Evolutionary conservation across 2,329 filamentous ascomycete species (phyloP).

Genomic region (Zymoseptoria passerinii): DNA sequence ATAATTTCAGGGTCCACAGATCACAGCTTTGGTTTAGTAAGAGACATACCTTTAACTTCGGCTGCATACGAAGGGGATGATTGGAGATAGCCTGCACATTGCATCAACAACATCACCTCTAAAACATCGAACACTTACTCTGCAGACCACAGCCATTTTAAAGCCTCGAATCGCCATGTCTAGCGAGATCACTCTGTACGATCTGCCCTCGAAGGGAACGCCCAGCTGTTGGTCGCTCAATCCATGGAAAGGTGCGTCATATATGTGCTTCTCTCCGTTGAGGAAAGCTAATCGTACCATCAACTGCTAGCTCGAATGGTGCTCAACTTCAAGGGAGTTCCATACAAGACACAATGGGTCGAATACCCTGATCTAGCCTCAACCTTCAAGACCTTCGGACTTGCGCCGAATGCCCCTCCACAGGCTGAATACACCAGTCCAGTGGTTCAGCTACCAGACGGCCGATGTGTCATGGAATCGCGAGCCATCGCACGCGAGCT

Average conservation of each 20-base stretch:
- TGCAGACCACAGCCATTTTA: not conserved
- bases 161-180: conserved; percentile 13
- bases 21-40: no score
- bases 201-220: conserved; percentile 50
- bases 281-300: conserved; percentile 5
- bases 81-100: no score
- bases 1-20: no score
- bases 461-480: conserved; percentile 57
- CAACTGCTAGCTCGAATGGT: conserved; percentile 48
- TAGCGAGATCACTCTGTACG: conserved; percentile 48
- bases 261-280: not conserved
- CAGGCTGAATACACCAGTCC: conserved; percentile 45
- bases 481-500: conserved; percentile 50
- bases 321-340: conserved; percentile 59
- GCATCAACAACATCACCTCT: not conserved
- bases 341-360: conserved; percentile 61
- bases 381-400: conserved; percentile 43
- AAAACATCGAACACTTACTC: not conserved
- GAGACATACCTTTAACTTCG: no score
- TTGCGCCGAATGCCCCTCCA: conserved; percentile 39
- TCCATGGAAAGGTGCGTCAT: conserved; percentile 58
- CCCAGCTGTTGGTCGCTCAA: conserved; percentile 56
- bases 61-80: no score
- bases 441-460: conserved; percentile 47
- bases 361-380: conserved; percentile 59